Conservation (phyloP, 1,284 basidiomycete species). For the Ustilago nuda region DNA sequence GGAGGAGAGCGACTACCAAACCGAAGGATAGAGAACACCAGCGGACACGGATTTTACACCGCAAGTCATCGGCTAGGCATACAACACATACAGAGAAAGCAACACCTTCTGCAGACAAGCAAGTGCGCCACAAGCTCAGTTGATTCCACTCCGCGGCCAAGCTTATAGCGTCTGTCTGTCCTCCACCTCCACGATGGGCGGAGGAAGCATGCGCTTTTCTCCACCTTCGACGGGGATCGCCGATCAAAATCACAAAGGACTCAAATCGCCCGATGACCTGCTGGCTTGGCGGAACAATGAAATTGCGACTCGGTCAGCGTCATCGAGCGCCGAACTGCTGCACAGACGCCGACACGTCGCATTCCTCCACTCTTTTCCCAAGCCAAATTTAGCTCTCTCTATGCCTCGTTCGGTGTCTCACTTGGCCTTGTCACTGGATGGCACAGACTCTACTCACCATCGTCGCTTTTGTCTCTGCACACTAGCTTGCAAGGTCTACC, state of each 20-base stretch:
- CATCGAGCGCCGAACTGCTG: constrained; percentile 20
- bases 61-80: not conserved
- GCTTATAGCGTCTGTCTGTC: not conserved
- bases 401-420: not conserved
- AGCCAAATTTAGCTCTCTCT: constrained; percentile 21
- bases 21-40: not conserved
- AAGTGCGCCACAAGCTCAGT: not conserved
- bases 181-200: constrained; percentile 20
- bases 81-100: not conserved
- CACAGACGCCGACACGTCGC: constrained; percentile 4
- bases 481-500: not conserved
- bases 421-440: not conserved
- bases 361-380: constrained; percentile 10
- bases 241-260: not conserved
- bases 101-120: not conserved
- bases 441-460: not conserved
- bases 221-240: constrained; percentile 3
- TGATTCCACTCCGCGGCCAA: not conserved
- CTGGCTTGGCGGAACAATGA: not conserved
- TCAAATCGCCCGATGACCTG: constrained; percentile 3
- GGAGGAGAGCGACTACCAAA: not conserved
- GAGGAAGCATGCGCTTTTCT: not conserved
- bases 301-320: constrained; percentile 26
- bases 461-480: not conserved
- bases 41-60: not conserved